Evolutionary conservation across 768 basidiomycete species (phyloP).

Genomic region (Mycena venus): DNA sequence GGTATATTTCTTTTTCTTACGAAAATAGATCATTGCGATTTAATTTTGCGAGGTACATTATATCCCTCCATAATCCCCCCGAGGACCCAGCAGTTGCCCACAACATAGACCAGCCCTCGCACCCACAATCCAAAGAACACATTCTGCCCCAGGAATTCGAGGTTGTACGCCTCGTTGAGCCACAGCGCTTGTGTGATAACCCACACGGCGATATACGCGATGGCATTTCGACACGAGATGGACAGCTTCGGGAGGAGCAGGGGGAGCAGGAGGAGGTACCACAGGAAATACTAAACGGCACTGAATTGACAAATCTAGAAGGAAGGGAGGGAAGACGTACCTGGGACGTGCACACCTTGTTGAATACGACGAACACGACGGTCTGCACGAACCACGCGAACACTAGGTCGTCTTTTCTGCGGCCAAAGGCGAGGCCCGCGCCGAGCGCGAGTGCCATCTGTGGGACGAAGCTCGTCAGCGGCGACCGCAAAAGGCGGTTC

Average conservation of each 20-base stretch:
- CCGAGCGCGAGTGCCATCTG: constrained; percentile 82
- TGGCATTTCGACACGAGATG: constrained; percentile 59
- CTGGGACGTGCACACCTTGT: constrained; percentile 98
- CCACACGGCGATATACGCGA: constrained; percentile 72
- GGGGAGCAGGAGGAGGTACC: constrained; percentile 94
- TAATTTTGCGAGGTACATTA: background rate
- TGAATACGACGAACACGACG: constrained; percentile 91
- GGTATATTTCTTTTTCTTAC: background rate
- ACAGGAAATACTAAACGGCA: constrained; percentile 83
- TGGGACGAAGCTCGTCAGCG: constrained; percentile 86
- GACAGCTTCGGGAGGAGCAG: constrained; percentile 78
- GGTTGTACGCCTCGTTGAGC: constrained; percentile 90
- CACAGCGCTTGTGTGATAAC: constrained; percentile 85
- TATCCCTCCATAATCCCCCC: constrained; percentile 71
- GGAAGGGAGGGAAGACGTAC: constrained; percentile 52
- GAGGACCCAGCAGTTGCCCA: constrained; percentile 86
- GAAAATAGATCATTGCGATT: no score
- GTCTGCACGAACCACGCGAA: constrained; percentile 96
- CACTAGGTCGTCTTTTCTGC: constrained; percentile 69
- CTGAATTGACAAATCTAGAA: background rate
- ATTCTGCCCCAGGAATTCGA: constrained; percentile 87
- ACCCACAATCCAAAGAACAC: constrained; percentile 86
- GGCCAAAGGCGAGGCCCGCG: constrained; percentile 80
- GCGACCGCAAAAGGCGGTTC: constrained; percentile 70
- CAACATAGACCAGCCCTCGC: constrained; percentile 79